Conservation (phyloP, 2,329 filamentous ascomycete species). For the Pseudocercospora ulei region DNA sequence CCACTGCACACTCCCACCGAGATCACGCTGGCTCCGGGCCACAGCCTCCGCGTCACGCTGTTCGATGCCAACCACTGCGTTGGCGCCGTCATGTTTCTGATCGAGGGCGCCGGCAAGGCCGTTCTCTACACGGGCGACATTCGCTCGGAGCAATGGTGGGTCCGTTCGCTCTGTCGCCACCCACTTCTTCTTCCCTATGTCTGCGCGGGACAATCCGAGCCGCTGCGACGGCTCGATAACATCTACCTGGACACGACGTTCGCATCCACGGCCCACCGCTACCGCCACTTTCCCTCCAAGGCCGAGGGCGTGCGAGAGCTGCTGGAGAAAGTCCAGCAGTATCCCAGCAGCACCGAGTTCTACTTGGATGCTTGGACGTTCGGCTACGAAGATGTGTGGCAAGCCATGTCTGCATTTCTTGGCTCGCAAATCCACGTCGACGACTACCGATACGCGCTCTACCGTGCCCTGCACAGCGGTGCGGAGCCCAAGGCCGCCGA, state of each 20-base stretch:
- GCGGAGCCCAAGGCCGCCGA: slow-evolving; percentile 44
- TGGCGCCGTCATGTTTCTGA: slow-evolving; percentile 84
- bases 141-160: slow-evolving; percentile 76
- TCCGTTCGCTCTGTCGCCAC: slow-evolving; percentile 60
- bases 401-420: slow-evolving; percentile 63
- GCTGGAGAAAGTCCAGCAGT: slow-evolving; percentile 55
- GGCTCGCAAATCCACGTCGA: slow-evolving; percentile 70
- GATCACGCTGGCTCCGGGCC: slow-evolving; percentile 62
- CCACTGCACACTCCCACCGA: slow-evolving; percentile 69
- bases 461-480: slow-evolving; percentile 48
- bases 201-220: slow-evolving; percentile 37
- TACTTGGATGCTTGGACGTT: slow-evolving; percentile 87
- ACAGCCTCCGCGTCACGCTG: slow-evolving; percentile 67
- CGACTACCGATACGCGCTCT: slow-evolving; percentile 65
- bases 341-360: slow-evolving; percentile 66
- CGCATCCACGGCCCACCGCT: slow-evolving; percentile 44
- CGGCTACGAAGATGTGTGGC: slow-evolving; percentile 87
- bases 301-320: slow-evolving; percentile 67
- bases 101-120: slow-evolving; percentile 62
- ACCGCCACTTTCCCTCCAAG: slow-evolving; percentile 52
- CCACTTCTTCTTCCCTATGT: slow-evolving; percentile 64
- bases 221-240: slow-evolving; percentile 59
- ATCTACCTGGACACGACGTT: slow-evolving; percentile 89
- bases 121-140: slow-evolving; percentile 85
- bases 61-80: slow-evolving; percentile 88